These are phyloP conservation scores for Nidula microcarpa DNA, from an alignment of 768 basidiomycete genomes.

Conservation along the genomic window DNA sequence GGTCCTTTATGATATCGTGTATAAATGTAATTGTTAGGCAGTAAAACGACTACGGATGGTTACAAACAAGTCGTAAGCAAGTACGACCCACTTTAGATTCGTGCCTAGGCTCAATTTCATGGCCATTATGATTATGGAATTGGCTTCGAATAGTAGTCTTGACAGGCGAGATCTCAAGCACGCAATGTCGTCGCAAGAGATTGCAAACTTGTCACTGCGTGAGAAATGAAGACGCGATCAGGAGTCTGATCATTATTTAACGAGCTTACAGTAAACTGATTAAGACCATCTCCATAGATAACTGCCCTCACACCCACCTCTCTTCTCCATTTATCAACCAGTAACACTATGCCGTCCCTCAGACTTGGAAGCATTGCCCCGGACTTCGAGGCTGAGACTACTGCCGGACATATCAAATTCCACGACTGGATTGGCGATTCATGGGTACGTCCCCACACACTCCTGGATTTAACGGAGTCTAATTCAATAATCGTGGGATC, in stretches of 20 bases:
- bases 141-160: too few species aligned
- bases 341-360: slow-evolving; percentile 43
- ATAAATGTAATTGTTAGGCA: too few species aligned
- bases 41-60: too few species aligned
- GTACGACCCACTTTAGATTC: too few species aligned
- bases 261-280: background rate
- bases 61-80: too few species aligned
- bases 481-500: background rate
- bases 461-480: background rate
- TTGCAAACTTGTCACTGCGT: slow-evolving; percentile 34
- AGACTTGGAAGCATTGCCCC: slow-evolving; percentile 88
- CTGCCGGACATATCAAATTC: slow-evolving; percentile 83
- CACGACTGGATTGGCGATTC: slow-evolving; percentile 89
- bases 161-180: slow-evolving; percentile 18
- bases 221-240: slow-evolving; percentile 63
- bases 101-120: too few species aligned
- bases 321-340: background rate
- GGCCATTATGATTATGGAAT: too few species aligned
- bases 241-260: slow-evolving; percentile 8
- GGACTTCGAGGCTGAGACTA: slow-evolving; percentile 90
- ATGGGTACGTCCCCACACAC: slow-evolving; percentile 56
- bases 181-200: slow-evolving; percentile 38
- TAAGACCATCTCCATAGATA: background rate
- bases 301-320: background rate
- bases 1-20: too few species aligned